Percentiles rank a stretch among this genome's conserved stretches.
Conservation (phyloP, 208 protist species). For the Trypanosoma platydactyli region DNA sequence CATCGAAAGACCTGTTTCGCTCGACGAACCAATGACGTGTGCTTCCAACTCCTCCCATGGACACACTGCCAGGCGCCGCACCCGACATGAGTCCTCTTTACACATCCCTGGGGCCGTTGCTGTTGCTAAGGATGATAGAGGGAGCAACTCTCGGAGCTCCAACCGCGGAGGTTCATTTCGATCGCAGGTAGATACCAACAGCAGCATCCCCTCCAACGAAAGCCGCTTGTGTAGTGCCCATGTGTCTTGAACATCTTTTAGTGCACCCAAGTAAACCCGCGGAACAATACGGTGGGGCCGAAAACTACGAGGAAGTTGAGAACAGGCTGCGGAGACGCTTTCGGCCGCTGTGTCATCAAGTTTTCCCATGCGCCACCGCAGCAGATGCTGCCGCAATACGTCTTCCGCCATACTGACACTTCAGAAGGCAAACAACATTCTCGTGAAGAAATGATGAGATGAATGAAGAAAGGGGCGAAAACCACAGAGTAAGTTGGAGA, state of each 20-base stretch:
- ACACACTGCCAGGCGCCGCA: conserved; percentile 24
- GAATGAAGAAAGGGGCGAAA: background rate
- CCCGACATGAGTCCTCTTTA: background rate
- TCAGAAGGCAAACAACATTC: background rate
- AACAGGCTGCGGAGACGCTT: background rate
- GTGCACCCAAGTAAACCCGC: conserved; percentile 54
- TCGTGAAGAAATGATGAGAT: background rate
- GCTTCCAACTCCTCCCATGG: conserved; percentile 24
- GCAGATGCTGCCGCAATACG: conserved; percentile 6
- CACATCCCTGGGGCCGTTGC: background rate
- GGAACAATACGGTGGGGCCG: conserved; percentile 61
- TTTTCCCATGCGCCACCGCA: conserved; percentile 9
- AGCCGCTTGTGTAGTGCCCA: conserved; percentile 27
- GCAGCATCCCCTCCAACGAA: conserved; percentile 32
- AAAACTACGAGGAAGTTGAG: conserved; percentile 25
- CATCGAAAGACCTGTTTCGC: background rate
- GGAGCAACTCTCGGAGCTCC: conserved; percentile 28
- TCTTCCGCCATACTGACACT: background rate
- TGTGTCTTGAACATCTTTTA: conserved; percentile 41
- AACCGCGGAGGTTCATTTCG: conserved; percentile 10
- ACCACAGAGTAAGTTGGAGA: background rate
- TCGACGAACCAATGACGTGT: background rate
- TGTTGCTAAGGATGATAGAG: conserved; percentile 1
- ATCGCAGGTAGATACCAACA: conserved; percentile 40
- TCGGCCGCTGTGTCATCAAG: background rate